Evolutionary conservation across 163 green algal species (phyloP).

Genomic region (Trebouxiophyceae sp.): DNA sequence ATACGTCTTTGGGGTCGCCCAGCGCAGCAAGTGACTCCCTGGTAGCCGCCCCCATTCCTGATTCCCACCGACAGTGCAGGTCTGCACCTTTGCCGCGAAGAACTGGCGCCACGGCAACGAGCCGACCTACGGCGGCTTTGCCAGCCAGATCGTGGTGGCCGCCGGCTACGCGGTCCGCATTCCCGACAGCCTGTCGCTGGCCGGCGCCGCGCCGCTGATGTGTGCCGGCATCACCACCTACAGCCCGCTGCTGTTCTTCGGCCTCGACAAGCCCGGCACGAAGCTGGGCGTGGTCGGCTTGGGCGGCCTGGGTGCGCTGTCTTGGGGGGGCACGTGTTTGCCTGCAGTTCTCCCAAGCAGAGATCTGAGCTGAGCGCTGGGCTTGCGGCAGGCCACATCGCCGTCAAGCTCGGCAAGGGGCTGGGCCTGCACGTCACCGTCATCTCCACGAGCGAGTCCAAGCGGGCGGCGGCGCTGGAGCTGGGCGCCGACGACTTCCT

Average conservation of each 20-base stretch:
- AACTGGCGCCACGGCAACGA: conserved; percentile 16
- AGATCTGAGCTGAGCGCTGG: no score
- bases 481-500: conserved; percentile 50
- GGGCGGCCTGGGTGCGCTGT: conserved; percentile 68
- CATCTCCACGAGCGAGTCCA: conserved; percentile 32
- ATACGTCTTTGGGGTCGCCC: no score
- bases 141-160: conserved; percentile 34
- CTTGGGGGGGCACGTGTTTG: no score
- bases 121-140: conserved; percentile 53
- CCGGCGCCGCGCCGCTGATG: conserved; percentile 68
- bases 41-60: no score
- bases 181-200: conserved; percentile 53
- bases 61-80: no score
- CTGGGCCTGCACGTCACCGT: conserved; percentile 65
- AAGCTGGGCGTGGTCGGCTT: conserved; percentile 77
- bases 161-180: conserved; percentile 45
- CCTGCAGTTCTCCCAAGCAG: no score
- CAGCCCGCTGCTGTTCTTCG: conserved; percentile 62
- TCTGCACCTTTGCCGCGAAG: conserved; percentile 37
- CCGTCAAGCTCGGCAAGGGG: conserved; percentile 63
- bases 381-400: conserved; percentile 62
- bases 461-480: conserved; percentile 37
- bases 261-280: conserved; percentile 46
- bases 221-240: conserved; percentile 82
- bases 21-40: no score